These are phyloP conservation scores for Kodamaea fukazawae DNA, from an alignment of 805 yeast genomes.

Conservation along the genomic window DNA sequence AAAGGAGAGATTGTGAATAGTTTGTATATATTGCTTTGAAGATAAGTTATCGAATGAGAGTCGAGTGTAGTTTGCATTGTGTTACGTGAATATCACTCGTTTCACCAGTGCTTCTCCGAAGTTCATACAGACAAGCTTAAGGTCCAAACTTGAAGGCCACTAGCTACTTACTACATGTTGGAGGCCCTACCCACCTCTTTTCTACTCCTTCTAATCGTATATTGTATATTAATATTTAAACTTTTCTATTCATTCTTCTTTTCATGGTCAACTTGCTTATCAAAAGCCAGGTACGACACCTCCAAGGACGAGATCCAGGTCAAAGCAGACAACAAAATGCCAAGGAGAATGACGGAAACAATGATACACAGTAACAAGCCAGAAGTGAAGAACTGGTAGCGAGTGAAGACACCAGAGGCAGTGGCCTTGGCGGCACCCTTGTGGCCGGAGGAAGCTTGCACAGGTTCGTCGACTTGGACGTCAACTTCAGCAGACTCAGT, in stretches of 20 bases:
- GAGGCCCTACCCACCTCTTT: too few relatives aligned
- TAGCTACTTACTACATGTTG: too few relatives aligned
- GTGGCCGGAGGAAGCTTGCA: not conserved
- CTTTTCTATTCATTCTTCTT: constrained; percentile 42
- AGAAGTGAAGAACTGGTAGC: constrained; percentile 70
- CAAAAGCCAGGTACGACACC: constrained; percentile 80
- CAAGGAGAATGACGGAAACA: constrained; percentile 59
- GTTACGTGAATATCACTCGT: too few relatives aligned
- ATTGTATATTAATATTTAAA: not conserved
- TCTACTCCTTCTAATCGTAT: not conserved
- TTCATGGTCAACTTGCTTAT: constrained; percentile 56
- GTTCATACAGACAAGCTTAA: too few relatives aligned
- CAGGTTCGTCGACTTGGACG: constrained; percentile 18
- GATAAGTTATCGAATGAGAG: too few relatives aligned
- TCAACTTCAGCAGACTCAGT: constrained; percentile 24
- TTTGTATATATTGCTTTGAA: too few relatives aligned
- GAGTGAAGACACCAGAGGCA: constrained; percentile 51
- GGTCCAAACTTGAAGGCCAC: too few relatives aligned
- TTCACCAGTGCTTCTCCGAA: too few relatives aligned
- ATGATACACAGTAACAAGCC: constrained; percentile 77
- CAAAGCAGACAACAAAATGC: constrained; percentile 59
- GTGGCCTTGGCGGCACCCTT: not conserved
- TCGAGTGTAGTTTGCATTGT: too few relatives aligned
- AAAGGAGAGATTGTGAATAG: too few relatives aligned
- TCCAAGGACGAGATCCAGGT: constrained; percentile 69